These are phyloP conservation scores for Cunninghamia lanceolata DNA, from an alignment of 75 land plant genomes.

Conservation along the genomic window DNA sequence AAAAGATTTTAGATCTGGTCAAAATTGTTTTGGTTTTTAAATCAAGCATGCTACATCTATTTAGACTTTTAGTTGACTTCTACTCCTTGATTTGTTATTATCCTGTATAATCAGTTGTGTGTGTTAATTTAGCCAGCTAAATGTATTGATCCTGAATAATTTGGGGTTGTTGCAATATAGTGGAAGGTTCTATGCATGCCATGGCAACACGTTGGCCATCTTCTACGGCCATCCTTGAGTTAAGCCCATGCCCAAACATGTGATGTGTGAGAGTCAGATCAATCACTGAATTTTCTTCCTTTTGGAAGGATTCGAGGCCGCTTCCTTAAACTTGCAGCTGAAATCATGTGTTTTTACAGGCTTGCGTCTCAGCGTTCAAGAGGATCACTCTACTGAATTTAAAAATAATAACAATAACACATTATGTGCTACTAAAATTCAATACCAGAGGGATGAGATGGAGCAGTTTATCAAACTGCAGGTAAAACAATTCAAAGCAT, in stretches of 20 bases:
- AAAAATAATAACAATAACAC: background rate
- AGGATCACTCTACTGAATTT: background rate
- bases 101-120: no score
- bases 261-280: slow-evolving; percentile 1
- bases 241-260: background rate
- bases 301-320: background rate
- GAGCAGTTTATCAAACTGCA: background rate
- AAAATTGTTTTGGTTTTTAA: background rate
- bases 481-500: background rate
- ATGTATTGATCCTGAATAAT: no score
- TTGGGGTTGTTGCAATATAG: background rate
- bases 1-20: no score
- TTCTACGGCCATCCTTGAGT: background rate
- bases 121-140: no score
- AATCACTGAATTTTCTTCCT: background rate
- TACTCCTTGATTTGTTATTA: background rate
- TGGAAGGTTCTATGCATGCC: no score
- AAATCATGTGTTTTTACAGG: no score
- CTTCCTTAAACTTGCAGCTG: no score
- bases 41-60: no score
- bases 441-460: background rate
- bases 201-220: background rate
- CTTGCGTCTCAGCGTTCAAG: no score
- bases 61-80: background rate
- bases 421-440: background rate